Evolutionary conservation across 805 yeast species (phyloP), one percentile per base, ranked within the genome.

Genomic region (Wickerhamiella sorbophila): DNA sequence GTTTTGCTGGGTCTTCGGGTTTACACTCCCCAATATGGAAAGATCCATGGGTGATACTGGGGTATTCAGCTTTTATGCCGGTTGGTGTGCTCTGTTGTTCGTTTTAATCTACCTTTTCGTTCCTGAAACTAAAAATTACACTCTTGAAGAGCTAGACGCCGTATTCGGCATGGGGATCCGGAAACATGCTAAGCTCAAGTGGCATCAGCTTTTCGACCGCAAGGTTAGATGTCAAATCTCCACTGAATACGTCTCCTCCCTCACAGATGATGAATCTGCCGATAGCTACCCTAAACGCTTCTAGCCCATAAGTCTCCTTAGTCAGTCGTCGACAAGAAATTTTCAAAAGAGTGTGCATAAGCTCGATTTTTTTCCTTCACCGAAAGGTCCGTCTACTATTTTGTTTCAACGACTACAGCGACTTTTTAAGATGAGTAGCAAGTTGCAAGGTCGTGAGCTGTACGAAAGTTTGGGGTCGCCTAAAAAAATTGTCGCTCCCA

Each of bases 401-500:
- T 19, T 34, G 19, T 17, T 34, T 27, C n/a, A 10, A 16, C 37
- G 19, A 21, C 21, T 34, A 4, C 26, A 14, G 6, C 14, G 29
- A 10, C 26, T 34, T 16, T 21, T 34, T 14, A 16, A 12, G 9
- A 43, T 40, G 44, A 31, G 27, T 21, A 33, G 17, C 21, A 66
- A 65, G 43, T 52, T 60, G 17, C 52, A 59, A 15, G 96, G 96
- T 1, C 67, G 93, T 45, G 75, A 71, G 38, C 69, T 91, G 1
- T 88, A 64, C 57, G 70, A 81, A 35, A 61, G 71, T 12, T 65
- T 88, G 14, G 91, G 91, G 0, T 53, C 62, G 18, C 98, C 98
- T 2, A 72, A 67, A 39, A 83, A 80, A 48, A 78, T 91, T 20
- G 91, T 91, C 17, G 98, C 97, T 3, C 99, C 99, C 1, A 88